phyloP scores from a whole-genome alignment of 1,139 yeast species.

The Pneumocystis oryctolagi region DNA sequence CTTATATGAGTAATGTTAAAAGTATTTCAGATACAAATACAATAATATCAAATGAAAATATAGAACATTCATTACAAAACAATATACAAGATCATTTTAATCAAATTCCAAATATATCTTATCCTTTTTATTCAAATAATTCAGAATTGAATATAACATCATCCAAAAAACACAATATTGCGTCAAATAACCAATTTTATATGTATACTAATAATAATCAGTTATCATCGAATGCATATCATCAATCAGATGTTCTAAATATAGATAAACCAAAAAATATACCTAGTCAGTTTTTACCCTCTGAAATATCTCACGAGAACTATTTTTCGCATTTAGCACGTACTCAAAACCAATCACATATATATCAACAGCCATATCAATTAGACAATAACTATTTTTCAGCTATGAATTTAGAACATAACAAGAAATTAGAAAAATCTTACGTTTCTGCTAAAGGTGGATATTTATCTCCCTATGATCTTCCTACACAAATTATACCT shows the following conservation, averaged over 20 bases:
- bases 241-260: background rate
- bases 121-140: background rate
- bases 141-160: background rate
- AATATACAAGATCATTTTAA: background rate
- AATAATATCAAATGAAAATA: background rate
- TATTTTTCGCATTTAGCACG: background rate
- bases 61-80: background rate
- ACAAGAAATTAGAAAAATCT: background rate
- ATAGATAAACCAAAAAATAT: background rate
- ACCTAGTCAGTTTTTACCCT: background rate
- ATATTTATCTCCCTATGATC: slow-evolving; percentile 1
- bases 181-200: background rate
- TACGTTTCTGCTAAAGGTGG: background rate
- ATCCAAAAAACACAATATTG: background rate
- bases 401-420: background rate
- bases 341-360: background rate
- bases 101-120: background rate
- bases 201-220: background rate
- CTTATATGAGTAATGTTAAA: background rate
- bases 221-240: background rate
- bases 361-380: background rate
- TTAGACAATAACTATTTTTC: background rate
- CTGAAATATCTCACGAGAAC: background rate
- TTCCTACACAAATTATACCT: background rate
- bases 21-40: background rate